A percentile compares a stretch with the other conserved stretches of the same genome.
Conservation (phyloP, 805 yeast species). For the Grigorovia jiainica region DNA sequence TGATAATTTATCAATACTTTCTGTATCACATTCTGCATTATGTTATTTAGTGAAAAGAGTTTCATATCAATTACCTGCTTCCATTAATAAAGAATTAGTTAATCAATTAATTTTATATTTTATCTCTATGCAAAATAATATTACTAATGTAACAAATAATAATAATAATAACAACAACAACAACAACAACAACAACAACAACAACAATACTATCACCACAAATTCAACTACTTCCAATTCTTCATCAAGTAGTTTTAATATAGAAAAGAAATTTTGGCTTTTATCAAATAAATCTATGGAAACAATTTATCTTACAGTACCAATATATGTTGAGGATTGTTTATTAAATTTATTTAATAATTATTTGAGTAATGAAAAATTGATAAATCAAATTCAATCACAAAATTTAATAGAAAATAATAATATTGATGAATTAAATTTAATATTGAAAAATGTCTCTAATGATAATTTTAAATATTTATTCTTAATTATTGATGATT, state of each 20-base stretch:
- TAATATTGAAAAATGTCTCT: not conserved
- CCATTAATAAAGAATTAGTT: slow-evolving; percentile 10
- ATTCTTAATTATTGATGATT: slow-evolving; percentile 20
- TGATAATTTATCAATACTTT: slow-evolving; percentile 6
- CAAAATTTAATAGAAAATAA: not conserved
- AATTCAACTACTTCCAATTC: not conserved
- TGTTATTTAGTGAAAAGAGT: slow-evolving; percentile 38
- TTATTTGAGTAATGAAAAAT: not conserved
- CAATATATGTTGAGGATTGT: slow-evolving; percentile 9
- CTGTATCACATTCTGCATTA: slow-evolving; percentile 33
- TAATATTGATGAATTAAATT: not conserved
- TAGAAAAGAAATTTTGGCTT: slow-evolving; percentile 19
- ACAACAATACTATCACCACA: too few relatives aligned
- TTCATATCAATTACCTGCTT: slow-evolving; percentile 30
- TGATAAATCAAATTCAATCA: not conserved
- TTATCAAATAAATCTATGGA: slow-evolving; percentile 25
- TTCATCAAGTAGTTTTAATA: not conserved
- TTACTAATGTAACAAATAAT: not conserved
- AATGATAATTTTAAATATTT: slow-evolving; percentile 5
- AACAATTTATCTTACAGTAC: slow-evolving; percentile 22
- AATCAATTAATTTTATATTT: slow-evolving; percentile 8
- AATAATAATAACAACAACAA: not conserved
- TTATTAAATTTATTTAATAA: slow-evolving; percentile 5
- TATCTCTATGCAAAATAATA: slow-evolving; percentile 5
- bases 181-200: too few relatives aligned